Evolutionary conservation across 2,329 filamentous ascomycete genomes (phyloP).

Genomic region (Dothidotthia symphoricarpi): DNA sequence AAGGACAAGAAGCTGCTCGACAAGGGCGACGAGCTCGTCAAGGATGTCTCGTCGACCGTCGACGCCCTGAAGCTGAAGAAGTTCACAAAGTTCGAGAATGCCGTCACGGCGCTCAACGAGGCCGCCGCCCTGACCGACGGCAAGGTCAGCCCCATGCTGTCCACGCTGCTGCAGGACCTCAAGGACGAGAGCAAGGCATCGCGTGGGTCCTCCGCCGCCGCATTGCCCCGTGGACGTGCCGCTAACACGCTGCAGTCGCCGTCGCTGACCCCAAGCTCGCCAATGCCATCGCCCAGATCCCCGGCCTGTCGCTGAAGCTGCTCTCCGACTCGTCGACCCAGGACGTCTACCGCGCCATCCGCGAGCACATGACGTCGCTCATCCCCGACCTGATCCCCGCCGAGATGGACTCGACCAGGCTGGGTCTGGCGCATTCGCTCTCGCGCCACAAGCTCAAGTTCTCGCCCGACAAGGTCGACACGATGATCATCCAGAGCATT

Average conservation of each 20-base stretch:
- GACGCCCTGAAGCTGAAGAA: slow-evolving; percentile 94
- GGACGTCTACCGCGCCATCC: slow-evolving; percentile 92
- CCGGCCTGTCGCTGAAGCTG: slow-evolving; percentile 78
- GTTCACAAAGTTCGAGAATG: slow-evolving; percentile 95
- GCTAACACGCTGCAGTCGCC: slow-evolving; percentile 55
- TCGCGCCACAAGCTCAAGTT: slow-evolving; percentile 96
- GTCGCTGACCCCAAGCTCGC: slow-evolving; percentile 91
- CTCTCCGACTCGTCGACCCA: slow-evolving; percentile 78
- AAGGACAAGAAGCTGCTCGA: slow-evolving; percentile 98
- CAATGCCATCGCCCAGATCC: slow-evolving; percentile 87
- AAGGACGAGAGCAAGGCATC: slow-evolving; percentile 98
- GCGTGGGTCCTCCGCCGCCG: slow-evolving; percentile 26
- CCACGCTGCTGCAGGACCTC: slow-evolving; percentile 78
- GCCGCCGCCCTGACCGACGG: slow-evolving; percentile 75
- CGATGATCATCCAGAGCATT: slow-evolving; percentile 98
- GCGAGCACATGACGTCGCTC: slow-evolving; percentile 82
- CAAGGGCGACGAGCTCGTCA: slow-evolving; percentile 72
- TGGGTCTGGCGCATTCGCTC: slow-evolving; percentile 95
- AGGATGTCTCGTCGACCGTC: slow-evolving; percentile 79
- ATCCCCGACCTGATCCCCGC: slow-evolving; percentile 83
- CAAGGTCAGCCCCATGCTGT: slow-evolving; percentile 87
- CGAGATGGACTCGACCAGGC: slow-evolving; percentile 88
- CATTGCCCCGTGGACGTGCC: background rate
- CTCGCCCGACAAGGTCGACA: slow-evolving; percentile 96
- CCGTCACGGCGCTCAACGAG: slow-evolving; percentile 85